Conservation (phyloP, 2,329 filamentous ascomycete species). For the Colletotrichum camelliae region DNA sequence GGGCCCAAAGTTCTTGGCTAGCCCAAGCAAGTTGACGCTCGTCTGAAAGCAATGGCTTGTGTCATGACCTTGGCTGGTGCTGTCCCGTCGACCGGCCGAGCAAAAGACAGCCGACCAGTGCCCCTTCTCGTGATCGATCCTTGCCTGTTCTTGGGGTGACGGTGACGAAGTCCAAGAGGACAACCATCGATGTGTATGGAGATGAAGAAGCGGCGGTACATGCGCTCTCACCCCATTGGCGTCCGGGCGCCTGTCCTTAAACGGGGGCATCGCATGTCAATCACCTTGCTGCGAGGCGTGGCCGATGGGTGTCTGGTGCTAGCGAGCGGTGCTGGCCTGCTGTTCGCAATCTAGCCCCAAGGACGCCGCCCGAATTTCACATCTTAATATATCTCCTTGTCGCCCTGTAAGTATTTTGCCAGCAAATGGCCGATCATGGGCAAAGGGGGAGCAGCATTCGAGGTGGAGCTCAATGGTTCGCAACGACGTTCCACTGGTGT, state of each 20-base stretch:
- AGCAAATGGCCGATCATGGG: background rate
- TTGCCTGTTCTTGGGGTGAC: conserved; percentile 13
- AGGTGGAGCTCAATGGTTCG: background rate
- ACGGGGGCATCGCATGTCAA: conserved; percentile 15
- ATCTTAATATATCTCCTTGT: background rate
- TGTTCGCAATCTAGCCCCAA: background rate
- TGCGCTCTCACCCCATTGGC: conserved; percentile 3
- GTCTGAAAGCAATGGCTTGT: background rate
- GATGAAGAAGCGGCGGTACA: background rate
- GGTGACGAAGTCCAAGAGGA: conserved; percentile 22
- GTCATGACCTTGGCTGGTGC: background rate
- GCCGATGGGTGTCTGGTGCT: background rate
- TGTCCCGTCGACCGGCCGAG: background rate
- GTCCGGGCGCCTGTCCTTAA: background rate
- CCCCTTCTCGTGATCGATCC: conserved; percentile 4
- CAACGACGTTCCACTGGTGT: background rate
- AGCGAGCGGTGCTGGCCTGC: background rate
- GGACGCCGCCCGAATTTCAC: background rate
- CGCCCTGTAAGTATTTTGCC: background rate
- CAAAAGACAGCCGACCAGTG: background rate
- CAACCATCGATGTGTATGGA: background rate
- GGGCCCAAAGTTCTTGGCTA: background rate
- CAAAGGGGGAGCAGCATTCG: background rate
- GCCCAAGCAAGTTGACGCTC: background rate
- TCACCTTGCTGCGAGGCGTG: background rate